Conservation (phyloP, 202 grass and related monocot species). For the Zoysia matrella region DNA sequence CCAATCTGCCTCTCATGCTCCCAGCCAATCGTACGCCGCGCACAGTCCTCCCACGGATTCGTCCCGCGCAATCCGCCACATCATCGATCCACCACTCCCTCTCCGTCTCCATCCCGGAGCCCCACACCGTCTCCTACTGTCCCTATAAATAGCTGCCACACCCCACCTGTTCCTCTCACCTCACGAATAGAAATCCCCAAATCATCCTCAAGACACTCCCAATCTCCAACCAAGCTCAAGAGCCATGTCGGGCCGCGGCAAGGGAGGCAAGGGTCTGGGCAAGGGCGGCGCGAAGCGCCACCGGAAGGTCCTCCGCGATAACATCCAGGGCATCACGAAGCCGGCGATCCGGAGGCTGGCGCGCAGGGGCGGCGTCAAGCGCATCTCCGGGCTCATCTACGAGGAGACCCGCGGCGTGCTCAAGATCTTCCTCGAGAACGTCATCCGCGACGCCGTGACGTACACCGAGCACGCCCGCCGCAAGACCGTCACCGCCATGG, state of each 20-base stretch:
- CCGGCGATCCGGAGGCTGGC: too few relatives aligned
- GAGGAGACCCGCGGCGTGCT: conserved; percentile 95
- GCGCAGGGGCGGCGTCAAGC: conserved; percentile 65
- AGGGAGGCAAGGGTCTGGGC: conserved; percentile 60
- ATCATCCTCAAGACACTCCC: too few relatives aligned
- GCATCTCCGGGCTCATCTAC: conserved; percentile 79
- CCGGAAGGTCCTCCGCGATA: too few relatives aligned
- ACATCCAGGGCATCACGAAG: too few relatives aligned
- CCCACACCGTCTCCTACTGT: too few relatives aligned
- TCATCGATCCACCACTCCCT: conserved; percentile 12
- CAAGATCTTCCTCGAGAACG: conserved; percentile 98
- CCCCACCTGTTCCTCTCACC: fast-evolving
- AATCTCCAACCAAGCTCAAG: too few relatives aligned
- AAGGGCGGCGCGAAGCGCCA: conserved; percentile 63
- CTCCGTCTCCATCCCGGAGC: background rate
- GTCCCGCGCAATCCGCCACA: background rate
- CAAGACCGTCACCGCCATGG: conserved; percentile 98
- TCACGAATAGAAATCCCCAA: too few relatives aligned
- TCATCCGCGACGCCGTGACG: conserved; percentile 93
- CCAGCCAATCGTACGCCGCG: background rate
- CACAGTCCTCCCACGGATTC: conserved; percentile 3
- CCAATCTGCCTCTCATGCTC: background rate
- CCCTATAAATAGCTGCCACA: background rate
- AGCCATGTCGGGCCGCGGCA: conserved; percentile 56
- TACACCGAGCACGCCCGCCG: conserved; percentile 94